A percentile compares a stretch with the other conserved stretches of the same genome.
These are phyloP conservation scores for Chalciporus sphaerocephalus DNA, from an alignment of 768 basidiomycete species.

Conservation along the genomic window DNA sequence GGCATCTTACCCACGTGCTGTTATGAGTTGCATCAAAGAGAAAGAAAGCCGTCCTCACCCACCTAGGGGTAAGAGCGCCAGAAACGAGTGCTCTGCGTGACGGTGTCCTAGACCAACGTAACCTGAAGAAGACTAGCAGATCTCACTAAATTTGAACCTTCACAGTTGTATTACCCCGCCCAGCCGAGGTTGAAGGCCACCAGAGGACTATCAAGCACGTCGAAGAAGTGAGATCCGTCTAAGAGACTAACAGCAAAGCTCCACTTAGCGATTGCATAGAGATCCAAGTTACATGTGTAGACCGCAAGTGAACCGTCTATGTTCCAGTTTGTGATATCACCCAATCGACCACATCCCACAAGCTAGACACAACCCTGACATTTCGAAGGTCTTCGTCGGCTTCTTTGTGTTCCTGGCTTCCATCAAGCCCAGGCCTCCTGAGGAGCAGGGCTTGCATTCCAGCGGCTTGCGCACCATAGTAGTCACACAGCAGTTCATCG, in stretches of 20 bases:
- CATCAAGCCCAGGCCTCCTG: slow-evolving; percentile 45
- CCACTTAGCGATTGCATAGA: background rate
- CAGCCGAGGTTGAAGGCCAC: too few relatives aligned
- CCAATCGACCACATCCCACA: slow-evolving; percentile 37
- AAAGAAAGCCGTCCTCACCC: too few relatives aligned
- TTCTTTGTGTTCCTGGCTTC: slow-evolving; percentile 43
- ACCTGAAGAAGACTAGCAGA: too few relatives aligned
- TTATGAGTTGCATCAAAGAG: too few relatives aligned
- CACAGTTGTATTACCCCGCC: too few relatives aligned
- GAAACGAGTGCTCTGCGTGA: too few relatives aligned
- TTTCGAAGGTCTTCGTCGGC: slow-evolving; percentile 38
- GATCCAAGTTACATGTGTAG: background rate
- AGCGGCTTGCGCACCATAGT: slow-evolving; percentile 51
- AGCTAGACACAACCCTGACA: slow-evolving; percentile 37
- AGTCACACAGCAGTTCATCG: slow-evolving; percentile 68
- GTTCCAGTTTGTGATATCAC: slow-evolving; percentile 22
- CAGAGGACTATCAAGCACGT: too few relatives aligned
- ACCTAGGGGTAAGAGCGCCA: too few relatives aligned
- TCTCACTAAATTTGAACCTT: too few relatives aligned
- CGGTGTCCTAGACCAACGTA: too few relatives aligned
- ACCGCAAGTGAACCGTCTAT: slow-evolving; percentile 1
- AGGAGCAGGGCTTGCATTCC: slow-evolving; percentile 59
- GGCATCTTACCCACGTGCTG: too few relatives aligned
- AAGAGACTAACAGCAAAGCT: background rate
- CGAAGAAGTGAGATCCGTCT: background rate